A percentile compares a stretch with the other conserved stretches of the same genome.
These are phyloP conservation scores for Tuber microsphaerosporum DNA, from an alignment of 495 filamentous ascomycete genomes.

Conservation along the genomic window DNA sequence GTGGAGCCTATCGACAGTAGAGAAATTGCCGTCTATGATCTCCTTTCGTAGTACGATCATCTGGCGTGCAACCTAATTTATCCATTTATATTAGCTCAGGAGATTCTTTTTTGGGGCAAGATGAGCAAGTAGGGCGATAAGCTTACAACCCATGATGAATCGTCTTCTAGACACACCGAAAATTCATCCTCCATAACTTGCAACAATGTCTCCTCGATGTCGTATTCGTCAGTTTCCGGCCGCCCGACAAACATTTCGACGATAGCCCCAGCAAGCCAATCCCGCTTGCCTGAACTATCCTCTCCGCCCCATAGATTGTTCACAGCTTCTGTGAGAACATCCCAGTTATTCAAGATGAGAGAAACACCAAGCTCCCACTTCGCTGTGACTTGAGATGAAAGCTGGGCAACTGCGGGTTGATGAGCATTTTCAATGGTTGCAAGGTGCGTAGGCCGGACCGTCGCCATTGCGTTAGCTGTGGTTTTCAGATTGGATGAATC, in stretches of 20 bases:
- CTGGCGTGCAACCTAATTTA: slow-evolving; percentile 53
- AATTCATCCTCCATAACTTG: slow-evolving; percentile 95
- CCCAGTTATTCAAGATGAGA: slow-evolving; percentile 73
- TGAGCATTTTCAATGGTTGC: neutral
- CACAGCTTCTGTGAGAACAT: slow-evolving; percentile 78
- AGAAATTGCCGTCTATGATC: slow-evolving; percentile 58
- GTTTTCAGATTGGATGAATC: neutral
- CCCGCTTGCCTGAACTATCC: slow-evolving; percentile 77
- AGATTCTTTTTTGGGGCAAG: neutral
- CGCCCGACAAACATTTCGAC: slow-evolving; percentile 67
- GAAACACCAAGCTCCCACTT: slow-evolving; percentile 78
- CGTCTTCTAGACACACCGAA: slow-evolving; percentile 83
- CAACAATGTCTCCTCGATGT: slow-evolving; percentile 73
- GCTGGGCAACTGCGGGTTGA: neutral
- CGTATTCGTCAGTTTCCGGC: slow-evolving; percentile 70
- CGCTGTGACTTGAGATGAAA: slow-evolving; percentile 11
- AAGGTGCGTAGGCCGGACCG: neutral
- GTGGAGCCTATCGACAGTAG: slow-evolving; percentile 61
- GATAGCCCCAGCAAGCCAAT: slow-evolving; percentile 88
- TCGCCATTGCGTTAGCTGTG: neutral
- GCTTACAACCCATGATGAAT: slow-evolving; percentile 56
- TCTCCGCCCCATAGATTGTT: slow-evolving; percentile 79
- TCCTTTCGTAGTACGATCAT: slow-evolving; percentile 61
- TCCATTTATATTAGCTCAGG: neutral
- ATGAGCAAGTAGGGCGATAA: neutral